These are phyloP conservation scores for Zizania latifolia DNA, from an alignment of 176 grass and related monocot genomes.

Conservation along the genomic window DNA sequence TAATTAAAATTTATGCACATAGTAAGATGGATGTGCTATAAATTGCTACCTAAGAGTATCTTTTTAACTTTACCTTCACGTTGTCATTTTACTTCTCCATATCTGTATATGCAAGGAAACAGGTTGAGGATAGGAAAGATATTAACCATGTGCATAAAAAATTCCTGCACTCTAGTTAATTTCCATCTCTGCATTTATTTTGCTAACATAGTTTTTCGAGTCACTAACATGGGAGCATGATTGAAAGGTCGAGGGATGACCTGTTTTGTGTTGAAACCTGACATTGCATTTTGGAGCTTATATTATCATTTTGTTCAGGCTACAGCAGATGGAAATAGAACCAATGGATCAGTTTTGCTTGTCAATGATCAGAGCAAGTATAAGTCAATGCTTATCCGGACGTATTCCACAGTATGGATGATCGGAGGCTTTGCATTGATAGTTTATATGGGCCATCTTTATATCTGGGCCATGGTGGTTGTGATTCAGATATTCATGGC, in stretches of 20 bases:
- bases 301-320: constrained; percentile 38
- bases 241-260: background rate
- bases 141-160: background rate
- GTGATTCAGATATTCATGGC: constrained; percentile 99
- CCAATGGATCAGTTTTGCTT: constrained; percentile 66
- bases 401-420: constrained; percentile 97
- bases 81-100: background rate
- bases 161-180: background rate
- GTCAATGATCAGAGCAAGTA: constrained; percentile 92
- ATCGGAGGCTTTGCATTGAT: constrained; percentile 66
- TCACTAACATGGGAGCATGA: background rate
- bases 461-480: constrained; percentile 98
- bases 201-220: background rate
- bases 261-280: background rate
- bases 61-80: background rate
- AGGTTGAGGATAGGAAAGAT: background rate
- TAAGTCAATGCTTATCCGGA: constrained; percentile 96
- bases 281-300: constrained; percentile 3
- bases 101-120: background rate
- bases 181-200: background rate
- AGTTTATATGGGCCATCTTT: constrained; percentile 94
- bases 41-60: background rate
- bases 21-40: background rate
- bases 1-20: background rate
- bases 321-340: constrained; percentile 56